A percentile compares a stretch with the other conserved stretches of the same genome.
These are phyloP conservation scores for Phalaenopsis hybrid DNA, from an alignment of 116 monocot genomes.

Conservation along the genomic window DNA sequence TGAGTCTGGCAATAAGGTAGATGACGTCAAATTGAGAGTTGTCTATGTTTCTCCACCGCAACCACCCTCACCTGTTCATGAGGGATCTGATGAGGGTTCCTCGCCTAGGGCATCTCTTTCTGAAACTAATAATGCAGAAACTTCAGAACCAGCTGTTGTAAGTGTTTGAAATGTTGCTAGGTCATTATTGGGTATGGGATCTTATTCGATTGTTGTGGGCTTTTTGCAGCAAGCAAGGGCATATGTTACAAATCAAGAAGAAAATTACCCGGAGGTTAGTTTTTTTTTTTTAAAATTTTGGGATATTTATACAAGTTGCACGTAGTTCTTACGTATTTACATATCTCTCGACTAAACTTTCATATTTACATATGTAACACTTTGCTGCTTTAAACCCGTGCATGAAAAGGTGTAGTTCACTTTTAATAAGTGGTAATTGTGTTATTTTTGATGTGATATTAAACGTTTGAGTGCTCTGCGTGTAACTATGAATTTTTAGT, in stretches of 20 bases:
- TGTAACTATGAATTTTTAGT: too few species aligned
- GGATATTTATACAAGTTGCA: too few species aligned
- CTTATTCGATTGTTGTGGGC: not conserved
- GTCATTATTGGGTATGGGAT: not conserved
- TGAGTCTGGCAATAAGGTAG: conserved; percentile 47
- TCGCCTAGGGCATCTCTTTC: conserved; percentile 45
- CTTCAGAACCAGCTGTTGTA: conserved; percentile 21
- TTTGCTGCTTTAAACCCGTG: too few species aligned
- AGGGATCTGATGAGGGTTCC: conserved; percentile 52
- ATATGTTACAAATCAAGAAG: conserved; percentile 12
- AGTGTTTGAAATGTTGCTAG: conserved; percentile 6
- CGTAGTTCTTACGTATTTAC: too few species aligned
- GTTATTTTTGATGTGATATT: too few species aligned
- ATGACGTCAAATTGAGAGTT: conserved; percentile 53
- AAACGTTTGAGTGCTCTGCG: too few species aligned
- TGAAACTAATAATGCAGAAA: conserved; percentile 15
- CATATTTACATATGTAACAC: too few species aligned
- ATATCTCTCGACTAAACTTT: too few species aligned
- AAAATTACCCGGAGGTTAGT: conserved; percentile 22
- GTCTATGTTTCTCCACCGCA: conserved; percentile 46
- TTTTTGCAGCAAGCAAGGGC: conserved; percentile 19
- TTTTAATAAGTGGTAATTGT: too few species aligned
- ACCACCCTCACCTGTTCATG: conserved; percentile 49
- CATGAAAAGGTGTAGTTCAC: too few species aligned
- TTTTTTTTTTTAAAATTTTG: not conserved